A percentile compares a stretch with the other conserved stretches of the same genome.
Conservation (phyloP, 345 rosid genomes). For the Rhizophora mangle region DNA sequence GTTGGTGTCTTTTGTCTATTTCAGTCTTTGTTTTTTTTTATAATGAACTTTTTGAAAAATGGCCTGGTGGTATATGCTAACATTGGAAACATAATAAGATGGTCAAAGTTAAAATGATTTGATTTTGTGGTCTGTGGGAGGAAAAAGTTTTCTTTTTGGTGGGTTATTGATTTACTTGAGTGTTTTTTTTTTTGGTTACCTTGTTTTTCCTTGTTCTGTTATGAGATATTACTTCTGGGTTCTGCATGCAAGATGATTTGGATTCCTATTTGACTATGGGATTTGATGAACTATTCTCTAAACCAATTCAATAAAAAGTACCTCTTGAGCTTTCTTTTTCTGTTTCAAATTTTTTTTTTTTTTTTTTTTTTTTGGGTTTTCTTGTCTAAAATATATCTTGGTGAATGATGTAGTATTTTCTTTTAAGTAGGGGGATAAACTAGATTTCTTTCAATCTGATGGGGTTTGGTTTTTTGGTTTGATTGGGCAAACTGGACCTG, state of each 20-base stretch:
- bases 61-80: background rate
- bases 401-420: background rate
- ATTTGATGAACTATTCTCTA: background rate
- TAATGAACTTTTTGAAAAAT: background rate
- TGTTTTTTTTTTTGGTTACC: background rate
- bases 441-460: background rate
- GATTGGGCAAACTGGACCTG: background rate
- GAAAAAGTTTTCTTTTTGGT: background rate
- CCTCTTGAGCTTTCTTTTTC: background rate
- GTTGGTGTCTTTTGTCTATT: background rate
- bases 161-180: background rate
- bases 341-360: background rate
- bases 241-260: slow-evolving; percentile 26
- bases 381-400: background rate
- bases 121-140: background rate
- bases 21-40: too few species aligned
- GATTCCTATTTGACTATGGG: background rate
- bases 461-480: slow-evolving; percentile 10
- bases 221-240: slow-evolving; percentile 13
- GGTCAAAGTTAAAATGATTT: slow-evolving; percentile 8
- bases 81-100: slow-evolving; percentile 15
- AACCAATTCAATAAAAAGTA: background rate
- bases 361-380: too few species aligned
- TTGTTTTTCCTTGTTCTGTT: background rate
- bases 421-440: too few species aligned